Evolutionary conservation across 2,329 filamentous ascomycete genomes (phyloP), one percentile per base, ranked within the genome.

Genomic region (Fusarium sp.): DNA sequence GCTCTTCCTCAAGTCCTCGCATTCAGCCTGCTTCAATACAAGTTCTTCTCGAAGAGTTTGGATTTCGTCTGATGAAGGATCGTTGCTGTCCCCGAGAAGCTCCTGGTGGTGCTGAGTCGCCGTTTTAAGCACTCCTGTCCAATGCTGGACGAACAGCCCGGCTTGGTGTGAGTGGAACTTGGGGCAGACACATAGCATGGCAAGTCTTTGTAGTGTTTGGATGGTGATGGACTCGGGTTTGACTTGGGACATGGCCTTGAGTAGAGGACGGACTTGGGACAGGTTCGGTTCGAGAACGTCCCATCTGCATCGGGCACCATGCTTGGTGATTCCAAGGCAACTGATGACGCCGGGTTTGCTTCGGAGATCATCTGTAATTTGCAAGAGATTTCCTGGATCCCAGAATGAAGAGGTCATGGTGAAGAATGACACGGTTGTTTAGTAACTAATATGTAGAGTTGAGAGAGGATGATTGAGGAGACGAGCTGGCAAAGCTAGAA

Each of bases 311-410:
- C 67, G 58, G 10, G 14, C 41, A 4, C 39, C 13, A n/a, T 48
- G 20, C 57, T 10, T 50, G 3, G 63, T 56, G 11, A 18, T 67
- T 0, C 32, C 67, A 10, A 70, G 25, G 8, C 67, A 70, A 16
- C 9, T 64, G 3, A 68, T 20, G 13, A 37, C 64, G 11, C 52
- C 50, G 0, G 32, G 27, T 2, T 18, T 27, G 6, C 57, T 52
- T 20, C 66, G 54, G 1, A 52, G 25, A 2, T 25, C 35, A 25
- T 65, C 50, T 1, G 66, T 68, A 18, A 70, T 18, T 13, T 68
- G 67, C 0, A 70, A 23, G 20, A 70, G 30, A n/a, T 59, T 18
- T 16, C 14, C 65, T 34, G 67, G 35, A 45, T 68, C 50, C 67
- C 67, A 70, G 6, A 59, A 5, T 10, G 7, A 13, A 6, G 45